Evolutionary conservation across 192 early-diverging fungal genomes (phyloP).

Genomic region (Dimargaris xerosporica): DNA sequence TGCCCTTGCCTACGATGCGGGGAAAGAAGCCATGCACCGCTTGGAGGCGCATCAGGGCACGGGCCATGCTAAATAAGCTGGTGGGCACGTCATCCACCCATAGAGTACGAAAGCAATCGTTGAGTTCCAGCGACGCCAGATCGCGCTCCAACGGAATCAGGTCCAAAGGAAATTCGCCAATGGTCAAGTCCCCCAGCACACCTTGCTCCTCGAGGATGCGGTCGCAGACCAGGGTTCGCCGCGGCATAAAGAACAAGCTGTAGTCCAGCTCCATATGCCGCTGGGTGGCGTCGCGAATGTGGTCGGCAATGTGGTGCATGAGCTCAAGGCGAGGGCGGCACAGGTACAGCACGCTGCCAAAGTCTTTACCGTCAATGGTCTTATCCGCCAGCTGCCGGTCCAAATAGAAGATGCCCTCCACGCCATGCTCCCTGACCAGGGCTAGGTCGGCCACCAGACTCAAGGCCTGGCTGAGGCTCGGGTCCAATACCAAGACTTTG

Average conservation of each 20-base stretch:
- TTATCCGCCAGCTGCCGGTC: slow-evolving; percentile 45
- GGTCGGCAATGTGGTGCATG: slow-evolving; percentile 68
- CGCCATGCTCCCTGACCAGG: slow-evolving; percentile 87
- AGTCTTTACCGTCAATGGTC: slow-evolving; percentile 21
- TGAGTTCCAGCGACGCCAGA: slow-evolving; percentile 72
- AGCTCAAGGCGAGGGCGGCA: slow-evolving; percentile 58
- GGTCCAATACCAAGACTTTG: slow-evolving; percentile 83
- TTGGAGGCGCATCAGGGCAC: slow-evolving; percentile 82
- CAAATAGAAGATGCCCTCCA: slow-evolving; percentile 85
- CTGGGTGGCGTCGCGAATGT: slow-evolving; percentile 17
- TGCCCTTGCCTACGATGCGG: slow-evolving; percentile 79
- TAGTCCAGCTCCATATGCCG: slow-evolving; percentile 25
- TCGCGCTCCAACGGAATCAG: slow-evolving; percentile 83
- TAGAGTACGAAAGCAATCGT: slow-evolving; percentile 7
- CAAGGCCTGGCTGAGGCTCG: slow-evolving; percentile 63
- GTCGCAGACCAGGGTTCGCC: slow-evolving; percentile 79
- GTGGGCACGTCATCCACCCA: slow-evolving; percentile 10
- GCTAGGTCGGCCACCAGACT: slow-evolving; percentile 78
- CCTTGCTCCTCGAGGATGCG: slow-evolving; percentile 88
- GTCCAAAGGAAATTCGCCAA: slow-evolving; percentile 84
- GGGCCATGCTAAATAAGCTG: slow-evolving; percentile 14
- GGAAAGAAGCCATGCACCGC: slow-evolving; percentile 78
- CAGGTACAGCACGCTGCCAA: slow-evolving; percentile 68
- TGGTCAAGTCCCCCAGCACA: slow-evolving; percentile 68
- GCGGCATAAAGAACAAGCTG: slow-evolving; percentile 76